Conservation (phyloP, 805 yeast species). For the Ascoidea rubescens region DNA sequence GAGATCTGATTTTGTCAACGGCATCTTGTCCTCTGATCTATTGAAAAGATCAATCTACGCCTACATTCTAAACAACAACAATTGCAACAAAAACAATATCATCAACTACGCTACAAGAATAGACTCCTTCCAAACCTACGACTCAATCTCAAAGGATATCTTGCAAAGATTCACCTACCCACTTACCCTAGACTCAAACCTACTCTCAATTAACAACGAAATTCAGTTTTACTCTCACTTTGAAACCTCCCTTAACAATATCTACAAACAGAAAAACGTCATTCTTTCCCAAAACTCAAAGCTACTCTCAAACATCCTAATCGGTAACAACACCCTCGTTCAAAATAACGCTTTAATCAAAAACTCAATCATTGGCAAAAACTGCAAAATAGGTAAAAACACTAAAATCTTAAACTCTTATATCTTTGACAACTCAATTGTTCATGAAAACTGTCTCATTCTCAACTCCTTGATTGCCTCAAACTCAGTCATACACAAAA, state of each 20-base stretch:
- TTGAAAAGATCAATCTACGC: constrained; percentile 85
- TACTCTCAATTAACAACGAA: constrained; percentile 45
- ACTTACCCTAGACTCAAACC: constrained; percentile 73
- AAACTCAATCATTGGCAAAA: constrained; percentile 72
- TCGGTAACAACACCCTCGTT: constrained; percentile 64
- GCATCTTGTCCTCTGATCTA: constrained; percentile 81
- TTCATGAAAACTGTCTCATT: constrained; percentile 51
- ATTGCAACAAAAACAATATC: neutral
- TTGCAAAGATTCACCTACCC: constrained; percentile 91
- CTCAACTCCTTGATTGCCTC: constrained; percentile 61
- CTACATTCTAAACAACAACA: constrained; percentile 57
- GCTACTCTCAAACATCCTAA: constrained; percentile 49
- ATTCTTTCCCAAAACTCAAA: constrained; percentile 87
- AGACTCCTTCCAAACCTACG: constrained; percentile 90
- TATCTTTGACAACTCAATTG: constrained; percentile 72
- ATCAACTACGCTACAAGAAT: constrained; percentile 73
- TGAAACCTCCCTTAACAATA: constrained; percentile 68
- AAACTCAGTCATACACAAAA: constrained; percentile 37
- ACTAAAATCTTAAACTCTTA: constrained; percentile 62
- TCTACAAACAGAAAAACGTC: constrained; percentile 83
- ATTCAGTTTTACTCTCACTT: constrained; percentile 20
- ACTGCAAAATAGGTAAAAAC: constrained; percentile 72
- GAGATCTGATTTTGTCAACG: constrained; percentile 79
- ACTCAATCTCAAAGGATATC: constrained; percentile 80
- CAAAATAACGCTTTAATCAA: constrained; percentile 60